These are phyloP conservation scores for Thelonectria blattea DNA, from an alignment of 2,329 filamentous ascomycete genomes.

Conservation along the genomic window DNA sequence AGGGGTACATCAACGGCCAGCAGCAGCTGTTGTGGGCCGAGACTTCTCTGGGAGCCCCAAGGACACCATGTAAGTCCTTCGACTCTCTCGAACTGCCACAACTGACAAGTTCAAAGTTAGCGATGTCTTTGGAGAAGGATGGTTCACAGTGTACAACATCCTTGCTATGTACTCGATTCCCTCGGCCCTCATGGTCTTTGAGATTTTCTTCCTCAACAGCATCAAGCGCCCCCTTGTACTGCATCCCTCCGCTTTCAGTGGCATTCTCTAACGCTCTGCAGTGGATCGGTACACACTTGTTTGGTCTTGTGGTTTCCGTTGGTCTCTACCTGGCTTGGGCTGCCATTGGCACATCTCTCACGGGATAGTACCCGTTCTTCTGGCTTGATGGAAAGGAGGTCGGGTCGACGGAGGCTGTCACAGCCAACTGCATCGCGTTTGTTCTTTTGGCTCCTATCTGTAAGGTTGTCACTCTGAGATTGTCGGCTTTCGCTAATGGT, in stretches of 20 bases:
- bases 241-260: neutral
- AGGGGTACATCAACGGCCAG: conserved; percentile 5
- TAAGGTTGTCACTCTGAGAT: conserved; percentile 41
- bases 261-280: conserved; percentile 36
- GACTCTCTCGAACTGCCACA: conserved; percentile 9
- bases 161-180: conserved; percentile 54
- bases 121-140: conserved; percentile 55
- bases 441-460: conserved; percentile 51
- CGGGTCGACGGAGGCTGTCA: conserved; percentile 51
- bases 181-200: conserved; percentile 51
- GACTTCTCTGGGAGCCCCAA: conserved; percentile 11
- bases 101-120: conserved; percentile 47
- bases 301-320: conserved; percentile 49
- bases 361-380: conserved; percentile 55
- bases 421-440: conserved; percentile 53
- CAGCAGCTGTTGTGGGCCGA: conserved; percentile 23
- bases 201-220: conserved; percentile 58
- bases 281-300: conserved; percentile 53
- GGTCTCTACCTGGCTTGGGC: conserved; percentile 58
- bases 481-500: conserved; percentile 25
- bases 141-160: conserved; percentile 54
- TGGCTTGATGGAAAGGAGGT: conserved; percentile 56
- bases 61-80: conserved; percentile 34
- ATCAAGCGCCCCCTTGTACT: conserved; percentile 58
- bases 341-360: conserved; percentile 52